These are phyloP conservation scores for Fusarium newnesense DNA, from an alignment of 2,329 filamentous ascomycete species.

Conservation along the genomic window DNA sequence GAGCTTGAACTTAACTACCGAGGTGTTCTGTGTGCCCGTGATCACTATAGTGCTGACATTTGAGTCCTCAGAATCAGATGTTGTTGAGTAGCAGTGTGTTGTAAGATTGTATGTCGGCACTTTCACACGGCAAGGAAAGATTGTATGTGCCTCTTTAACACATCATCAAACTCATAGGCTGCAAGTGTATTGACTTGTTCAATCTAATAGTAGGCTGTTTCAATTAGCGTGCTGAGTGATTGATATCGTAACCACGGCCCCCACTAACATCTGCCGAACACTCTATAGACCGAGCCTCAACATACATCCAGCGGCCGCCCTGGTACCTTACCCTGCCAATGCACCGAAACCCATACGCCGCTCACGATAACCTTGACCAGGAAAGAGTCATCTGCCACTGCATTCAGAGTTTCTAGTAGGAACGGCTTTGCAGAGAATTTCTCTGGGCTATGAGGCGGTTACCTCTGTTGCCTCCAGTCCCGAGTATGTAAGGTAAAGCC, in stretches of 20 bases:
- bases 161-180: background rate
- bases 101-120: background rate
- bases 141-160: background rate
- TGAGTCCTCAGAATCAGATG: background rate
- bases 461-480: background rate
- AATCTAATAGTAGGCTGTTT: background rate
- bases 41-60: constrained; percentile 1
- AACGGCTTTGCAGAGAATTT: background rate
- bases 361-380: background rate
- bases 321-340: background rate
- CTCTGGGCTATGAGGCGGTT: background rate
- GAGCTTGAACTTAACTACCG: constrained; percentile 4
- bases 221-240: background rate
- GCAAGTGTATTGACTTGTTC: background rate
- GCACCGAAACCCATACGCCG: background rate
- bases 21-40: background rate
- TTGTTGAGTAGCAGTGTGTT: background rate
- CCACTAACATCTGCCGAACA: constrained; percentile 2
- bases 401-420: background rate
- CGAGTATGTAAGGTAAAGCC: background rate
- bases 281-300: background rate
- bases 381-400: background rate
- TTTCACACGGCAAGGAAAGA: background rate
- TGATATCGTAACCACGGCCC: background rate
- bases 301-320: background rate